Evolutionary conservation across 345 rosid species (phyloP).

Genomic region (Salix exigua): DNA sequence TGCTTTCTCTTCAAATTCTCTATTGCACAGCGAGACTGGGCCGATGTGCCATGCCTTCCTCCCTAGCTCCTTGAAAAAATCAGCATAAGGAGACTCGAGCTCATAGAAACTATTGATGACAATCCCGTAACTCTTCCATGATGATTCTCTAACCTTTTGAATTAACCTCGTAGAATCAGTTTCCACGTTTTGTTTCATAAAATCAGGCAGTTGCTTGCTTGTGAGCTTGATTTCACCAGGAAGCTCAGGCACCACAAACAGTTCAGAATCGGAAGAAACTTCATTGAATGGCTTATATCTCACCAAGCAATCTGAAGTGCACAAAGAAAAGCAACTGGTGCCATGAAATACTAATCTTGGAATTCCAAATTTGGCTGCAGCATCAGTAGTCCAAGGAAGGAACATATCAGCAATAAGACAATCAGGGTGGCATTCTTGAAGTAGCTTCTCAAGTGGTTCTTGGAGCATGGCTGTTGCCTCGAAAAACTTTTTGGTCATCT

Average conservation of each 20-base stretch:
- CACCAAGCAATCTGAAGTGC: slow-evolving; percentile 7
- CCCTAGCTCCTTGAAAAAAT: slow-evolving; percentile 33
- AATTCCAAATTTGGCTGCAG: slow-evolving; percentile 30
- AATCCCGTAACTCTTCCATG: slow-evolving; percentile 29
- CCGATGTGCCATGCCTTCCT: slow-evolving; percentile 45
- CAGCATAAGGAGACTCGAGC: slow-evolving; percentile 38
- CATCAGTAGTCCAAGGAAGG: slow-evolving; percentile 37
- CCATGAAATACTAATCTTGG: slow-evolving; percentile 42
- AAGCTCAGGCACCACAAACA: slow-evolving; percentile 28
- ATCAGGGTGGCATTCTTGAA: slow-evolving; percentile 24
- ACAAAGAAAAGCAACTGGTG: slow-evolving; percentile 21
- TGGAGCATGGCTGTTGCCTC: neutral
- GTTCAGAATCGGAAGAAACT: slow-evolving; percentile 23
- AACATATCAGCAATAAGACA: slow-evolving; percentile 33
- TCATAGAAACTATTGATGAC: slow-evolving; percentile 47
- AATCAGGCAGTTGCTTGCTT: slow-evolving; percentile 13
- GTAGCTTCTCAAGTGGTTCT: slow-evolving; percentile 12
- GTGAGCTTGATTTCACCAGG: slow-evolving; percentile 34
- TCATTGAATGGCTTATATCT: slow-evolving; percentile 23
- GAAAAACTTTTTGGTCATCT: neutral
- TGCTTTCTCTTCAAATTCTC: neutral
- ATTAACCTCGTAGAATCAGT: neutral
- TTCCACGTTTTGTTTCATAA: neutral
- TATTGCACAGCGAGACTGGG: slow-evolving; percentile 30
- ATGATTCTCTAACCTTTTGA: slow-evolving; percentile 12